Evolutionary conservation across 1,284 basidiomycete genomes (phyloP).

Genomic region (Pascua sp.): DNA sequence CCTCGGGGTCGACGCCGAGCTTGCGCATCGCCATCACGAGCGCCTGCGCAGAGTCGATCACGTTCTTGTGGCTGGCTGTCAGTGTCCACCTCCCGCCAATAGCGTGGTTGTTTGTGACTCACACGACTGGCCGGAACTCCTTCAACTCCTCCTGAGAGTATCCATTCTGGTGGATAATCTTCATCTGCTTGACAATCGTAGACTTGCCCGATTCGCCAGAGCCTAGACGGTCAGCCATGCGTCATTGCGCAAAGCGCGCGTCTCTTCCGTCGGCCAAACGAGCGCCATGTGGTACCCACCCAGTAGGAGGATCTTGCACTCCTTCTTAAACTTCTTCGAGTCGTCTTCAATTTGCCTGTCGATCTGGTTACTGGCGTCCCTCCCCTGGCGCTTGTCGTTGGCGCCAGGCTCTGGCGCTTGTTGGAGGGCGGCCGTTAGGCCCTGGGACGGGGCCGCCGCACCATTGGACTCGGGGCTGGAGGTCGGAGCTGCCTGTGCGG

Average conservation of each 20-base stretch:
- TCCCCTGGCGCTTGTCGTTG: conserved; percentile 49
- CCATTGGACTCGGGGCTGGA: conserved; percentile 1
- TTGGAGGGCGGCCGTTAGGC: conserved; percentile 36
- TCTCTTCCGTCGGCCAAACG: neutral
- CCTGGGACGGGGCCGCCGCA: conserved; percentile 19
- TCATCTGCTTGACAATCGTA: conserved; percentile 99
- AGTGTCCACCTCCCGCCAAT: too few species aligned
- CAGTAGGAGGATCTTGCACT: conserved; percentile 90
- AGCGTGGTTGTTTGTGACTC: conserved; percentile 9
- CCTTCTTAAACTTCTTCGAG: conserved; percentile 67
- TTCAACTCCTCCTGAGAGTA: conserved; percentile 78
- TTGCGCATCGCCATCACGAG: conserved; percentile 86
- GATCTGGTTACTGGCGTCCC: conserved; percentile 60
- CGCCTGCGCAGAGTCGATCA: conserved; percentile 84
- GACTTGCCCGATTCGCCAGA: conserved; percentile 89
- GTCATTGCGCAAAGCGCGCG: neutral
- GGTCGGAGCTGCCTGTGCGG: conserved; percentile 11
- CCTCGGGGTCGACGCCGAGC: conserved; percentile 76
- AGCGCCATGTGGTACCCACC: conserved; percentile 56
- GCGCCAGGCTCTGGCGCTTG: conserved; percentile 20
- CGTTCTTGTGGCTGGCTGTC: conserved; percentile 54
- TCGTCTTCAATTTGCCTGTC: conserved; percentile 58
- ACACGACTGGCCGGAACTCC: conserved; percentile 71
- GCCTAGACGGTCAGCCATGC: conserved; percentile 48
- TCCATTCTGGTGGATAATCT: conserved; percentile 95